phyloP scores from a whole-genome alignment of 2,329 filamentous ascomycete genomes.

The Ilyonectria robusta region DNA sequence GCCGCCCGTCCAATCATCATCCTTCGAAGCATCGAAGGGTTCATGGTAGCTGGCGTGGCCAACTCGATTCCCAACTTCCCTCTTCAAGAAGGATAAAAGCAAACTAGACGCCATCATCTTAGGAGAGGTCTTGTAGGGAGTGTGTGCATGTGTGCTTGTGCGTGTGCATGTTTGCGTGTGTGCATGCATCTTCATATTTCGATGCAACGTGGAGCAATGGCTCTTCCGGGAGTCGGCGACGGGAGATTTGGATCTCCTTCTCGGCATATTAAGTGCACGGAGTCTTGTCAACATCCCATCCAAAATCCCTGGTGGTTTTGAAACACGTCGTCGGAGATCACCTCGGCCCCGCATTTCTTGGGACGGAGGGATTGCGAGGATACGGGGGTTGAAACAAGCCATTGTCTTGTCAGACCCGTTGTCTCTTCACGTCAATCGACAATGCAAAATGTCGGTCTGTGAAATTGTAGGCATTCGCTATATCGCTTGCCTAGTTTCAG shows the following conservation, averaged over 20 bases:
- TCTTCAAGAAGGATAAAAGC: constrained; percentile 38
- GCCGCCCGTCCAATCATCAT: constrained; percentile 32
- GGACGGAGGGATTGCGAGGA: constrained; percentile 27
- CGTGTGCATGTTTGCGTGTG: neutral
- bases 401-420: constrained; percentile 24
- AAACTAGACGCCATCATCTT: constrained; percentile 27
- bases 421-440: constrained; percentile 14
- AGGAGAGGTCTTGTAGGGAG: constrained; percentile 24
- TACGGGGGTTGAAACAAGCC: constrained; percentile 42
- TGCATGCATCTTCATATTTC: constrained; percentile 1
- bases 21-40: constrained; percentile 19
- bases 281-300: constrained; percentile 30
- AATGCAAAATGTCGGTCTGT: constrained; percentile 21
- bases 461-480: constrained; percentile 25
- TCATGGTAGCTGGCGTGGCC: constrained; percentile 28
- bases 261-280: constrained; percentile 30
- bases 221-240: constrained; percentile 23
- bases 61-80: constrained; percentile 29
- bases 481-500: constrained; percentile 51
- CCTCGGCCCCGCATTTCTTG: constrained; percentile 39
- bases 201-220: neutral
- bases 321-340: constrained; percentile 34
- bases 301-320: constrained; percentile 32
- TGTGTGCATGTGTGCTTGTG: constrained; percentile 11
- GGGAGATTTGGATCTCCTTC: constrained; percentile 29